Base-by-base conservation (phyloP, 108 stramenopile genomes). In the Nannochloropsis salina region DNA sequence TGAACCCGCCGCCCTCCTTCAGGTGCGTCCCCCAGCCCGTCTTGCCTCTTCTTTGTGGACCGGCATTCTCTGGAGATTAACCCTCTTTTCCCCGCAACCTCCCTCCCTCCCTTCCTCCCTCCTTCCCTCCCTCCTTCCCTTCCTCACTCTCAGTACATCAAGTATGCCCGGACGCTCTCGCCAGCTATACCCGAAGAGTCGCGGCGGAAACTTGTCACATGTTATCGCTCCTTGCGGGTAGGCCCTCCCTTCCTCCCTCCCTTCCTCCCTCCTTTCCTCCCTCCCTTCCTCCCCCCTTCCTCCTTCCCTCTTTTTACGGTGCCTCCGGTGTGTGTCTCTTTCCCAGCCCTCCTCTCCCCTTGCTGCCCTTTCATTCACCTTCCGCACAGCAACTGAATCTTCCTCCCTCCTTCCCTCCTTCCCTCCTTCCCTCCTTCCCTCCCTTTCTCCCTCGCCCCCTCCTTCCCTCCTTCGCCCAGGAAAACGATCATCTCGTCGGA, bases 101-200 rank as follows among this genome's bases (percentile, higher is more conserved):
- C 47, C 10, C 15, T 51, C 47, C 15, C 15, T 51, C 47, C 47
- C 47, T 51, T 1, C 47, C 47, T 51, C 47, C 47, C 1, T 51
- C 47, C 47, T 15, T 51, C 47, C 47, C 47, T 51, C 47, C 47
- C 47, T 51, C 47, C 47, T 15, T 51, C 47, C 47, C 47, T 51
- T 44, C 95, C 97, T 87, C 93, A 98, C 92, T 93, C 94, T 81
- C 92, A 96, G 74, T 99, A 98, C 89, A 97, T 99, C 86, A 91
- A 94, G 84, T 98, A 97, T 85, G 95, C 96, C n/a, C 83, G 90
- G 44, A 87, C 95, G 10, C 10, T 51, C 47, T 51, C 47, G 47
- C 47, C 47, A 10, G 12, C 10, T 10, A 51, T 51, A 12, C 47
- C 47, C 15, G 47, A 51, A 15, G 47, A 51, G 15, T 51, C 47